Evolutionary conservation across 2,329 filamentous ascomycete genomes (phyloP), one percentile per base, ranked within the genome.

Genomic region (Paecilomyces sp.): DNA sequence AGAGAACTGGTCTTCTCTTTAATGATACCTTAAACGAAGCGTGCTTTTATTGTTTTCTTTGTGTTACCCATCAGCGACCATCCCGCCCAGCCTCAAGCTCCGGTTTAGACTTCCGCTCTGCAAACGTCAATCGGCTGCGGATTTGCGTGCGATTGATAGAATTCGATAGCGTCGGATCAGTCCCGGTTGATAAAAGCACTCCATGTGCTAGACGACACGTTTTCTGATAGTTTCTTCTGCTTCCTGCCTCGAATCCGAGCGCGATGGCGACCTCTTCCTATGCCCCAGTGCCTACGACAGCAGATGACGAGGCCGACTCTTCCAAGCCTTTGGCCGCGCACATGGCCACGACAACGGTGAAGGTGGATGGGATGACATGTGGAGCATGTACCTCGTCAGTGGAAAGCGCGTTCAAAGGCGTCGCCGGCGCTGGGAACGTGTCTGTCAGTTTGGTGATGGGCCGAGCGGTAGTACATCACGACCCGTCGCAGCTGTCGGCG

Each of bases 321-420:
- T 52, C 64, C 51, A 52, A 59, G 55, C 66, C 54, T 60, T 64
- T 69, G 33, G 81, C 82, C 36, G 78, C 83, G 61, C 86, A 88
- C 72, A 89, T 95, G 86, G 91, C 91, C 47, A 96, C 90, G 12
- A 97, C 94, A 33, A 97, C 92, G 22, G 78, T 99, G 62, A 90
- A 88, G 70, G 89, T 99, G 50, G 91, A 89, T 66, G 94, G 94
- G 67, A 99, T 83, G 80, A 84, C 82, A 64, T 99, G 94, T 78
- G 92, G 93, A 71, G 89, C 93, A 67, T 99, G 94, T 74, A 97
- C 93, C 30, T 95, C 92, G 53, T 88, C 94, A n/a, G 88, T 99
- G 67, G 93, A 97, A 81, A 85, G 88, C 61, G 94, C 90, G 65
- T 96, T 99, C 78, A 89, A 91, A 69, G 85, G 84, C 65, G 83